A percentile compares a stretch with the other conserved stretches of the same genome.
Conservation (phyloP, 1,284 basidiomycete genomes). For the Inonotus obliquus region DNA sequence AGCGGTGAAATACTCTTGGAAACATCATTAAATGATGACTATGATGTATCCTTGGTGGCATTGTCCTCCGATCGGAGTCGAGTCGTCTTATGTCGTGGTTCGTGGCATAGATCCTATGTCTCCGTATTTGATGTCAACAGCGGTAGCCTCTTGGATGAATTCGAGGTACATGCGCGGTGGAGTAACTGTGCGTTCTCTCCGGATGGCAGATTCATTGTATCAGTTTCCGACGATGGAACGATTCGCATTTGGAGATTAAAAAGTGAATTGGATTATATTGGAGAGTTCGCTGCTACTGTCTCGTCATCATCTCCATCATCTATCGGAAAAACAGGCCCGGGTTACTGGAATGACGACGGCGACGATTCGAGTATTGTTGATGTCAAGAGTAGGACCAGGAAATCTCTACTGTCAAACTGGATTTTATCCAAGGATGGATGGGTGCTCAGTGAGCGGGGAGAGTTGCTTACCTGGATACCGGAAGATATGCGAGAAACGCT, state of each 20-base stretch:
- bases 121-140: no score
- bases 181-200: slow-evolving; percentile 72
- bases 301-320: no score
- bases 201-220: slow-evolving; percentile 16
- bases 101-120: no score
- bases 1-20: neutral
- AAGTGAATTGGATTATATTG: slow-evolving; percentile 1
- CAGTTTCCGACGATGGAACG: slow-evolving; percentile 12
- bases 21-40: neutral
- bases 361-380: no score
- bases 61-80: no score
- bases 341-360: no score
- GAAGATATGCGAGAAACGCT: neutral
- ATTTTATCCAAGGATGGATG: neutral
- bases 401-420: neutral
- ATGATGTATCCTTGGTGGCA: no score
- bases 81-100: no score
- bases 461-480: neutral
- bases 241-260: slow-evolving; percentile 19
- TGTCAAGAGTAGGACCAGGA: neutral
- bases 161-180: slow-evolving; percentile 9
- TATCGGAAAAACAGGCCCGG: no score
- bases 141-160: no score
- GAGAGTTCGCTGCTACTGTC: no score
- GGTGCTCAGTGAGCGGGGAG: neutral